Evolutionary conservation across 1,284 basidiomycete species (phyloP).

Genomic region (Microbotryomycetes sp.): DNA sequence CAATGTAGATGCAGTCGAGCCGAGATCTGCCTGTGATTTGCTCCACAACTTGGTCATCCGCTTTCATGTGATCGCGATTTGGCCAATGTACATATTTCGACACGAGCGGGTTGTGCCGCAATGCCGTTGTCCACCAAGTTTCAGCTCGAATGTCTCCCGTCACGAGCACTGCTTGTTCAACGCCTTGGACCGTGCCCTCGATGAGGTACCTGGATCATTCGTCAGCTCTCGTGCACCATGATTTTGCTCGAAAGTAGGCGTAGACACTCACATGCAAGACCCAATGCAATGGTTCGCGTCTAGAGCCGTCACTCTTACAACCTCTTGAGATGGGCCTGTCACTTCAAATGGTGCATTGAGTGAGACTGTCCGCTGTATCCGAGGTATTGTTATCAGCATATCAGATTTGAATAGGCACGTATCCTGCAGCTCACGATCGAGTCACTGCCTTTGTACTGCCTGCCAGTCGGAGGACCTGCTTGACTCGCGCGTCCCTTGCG

Average conservation of each 20-base stretch:
- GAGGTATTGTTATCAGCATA: too few species aligned
- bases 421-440: not conserved
- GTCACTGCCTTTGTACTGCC: conserved; percentile 1
- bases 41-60: not conserved
- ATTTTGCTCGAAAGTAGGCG: not conserved
- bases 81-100: conserved; percentile 57
- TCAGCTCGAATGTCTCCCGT: conserved; percentile 91
- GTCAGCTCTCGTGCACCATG: conserved; percentile 1
- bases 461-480: conserved; percentile 17
- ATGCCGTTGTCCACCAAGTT: conserved; percentile 60
- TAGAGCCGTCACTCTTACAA: conserved; percentile 67
- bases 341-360: conserved; percentile 17
- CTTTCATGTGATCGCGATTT: not conserved
- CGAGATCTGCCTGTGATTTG: not conserved
- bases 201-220: conserved; percentile 66
- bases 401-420: too few species aligned
- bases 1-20: conserved; percentile 24
- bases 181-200: conserved; percentile 56
- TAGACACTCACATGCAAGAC: conserved; percentile 65
- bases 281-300: conserved; percentile 95
- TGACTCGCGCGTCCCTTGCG: not conserved
- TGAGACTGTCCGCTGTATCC: conserved; percentile 5
- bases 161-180: conserved; percentile 59
- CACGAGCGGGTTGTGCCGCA: conserved; percentile 62
- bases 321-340: conserved; percentile 53